phyloP scores from a whole-genome alignment of 352 stramenopile genomes.

The Globisporangium cederbergense region DNA sequence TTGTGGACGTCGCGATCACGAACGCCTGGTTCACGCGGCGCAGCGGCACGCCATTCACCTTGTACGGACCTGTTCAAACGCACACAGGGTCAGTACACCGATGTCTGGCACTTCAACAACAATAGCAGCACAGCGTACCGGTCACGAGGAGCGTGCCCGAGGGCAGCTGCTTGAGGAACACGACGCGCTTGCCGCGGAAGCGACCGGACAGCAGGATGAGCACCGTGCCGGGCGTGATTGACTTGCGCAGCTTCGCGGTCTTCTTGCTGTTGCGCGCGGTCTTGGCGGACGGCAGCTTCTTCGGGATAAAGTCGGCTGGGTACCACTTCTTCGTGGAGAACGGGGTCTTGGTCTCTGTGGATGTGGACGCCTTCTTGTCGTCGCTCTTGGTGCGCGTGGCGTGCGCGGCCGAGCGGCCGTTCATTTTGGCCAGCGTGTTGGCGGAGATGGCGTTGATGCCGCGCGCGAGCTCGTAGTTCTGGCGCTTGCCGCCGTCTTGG shows the following conservation, averaged over 20 bases:
- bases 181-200: conserved; percentile 98
- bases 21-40: conserved; percentile 98
- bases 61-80: conserved; percentile 91
- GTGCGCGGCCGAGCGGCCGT: conserved; percentile 31
- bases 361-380: conserved; percentile 52
- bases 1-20: conserved; percentile 98
- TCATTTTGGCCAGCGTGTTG: conserved; percentile 59
- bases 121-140: conserved; percentile 40
- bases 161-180: conserved; percentile 97
- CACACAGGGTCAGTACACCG: too few relatives aligned
- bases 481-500: conserved; percentile 25
- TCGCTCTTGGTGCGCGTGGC: conserved; percentile 48
- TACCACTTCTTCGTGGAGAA: conserved; percentile 71
- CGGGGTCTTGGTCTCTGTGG: conserved; percentile 23
- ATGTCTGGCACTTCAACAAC: not conserved
- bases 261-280: conserved; percentile 83
- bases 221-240: conserved; percentile 96
- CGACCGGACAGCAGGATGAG: conserved; percentile 97
- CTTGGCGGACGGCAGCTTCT: conserved; percentile 70
- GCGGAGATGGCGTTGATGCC: conserved; percentile 75
- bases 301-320: conserved; percentile 71
- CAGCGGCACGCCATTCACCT: conserved; percentile 98
- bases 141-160: conserved; percentile 97
- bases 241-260: conserved; percentile 92
- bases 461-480: conserved; percentile 69